Conservation (phyloP, 148 eudicot species). For the Polygonum aviculare region DNA sequence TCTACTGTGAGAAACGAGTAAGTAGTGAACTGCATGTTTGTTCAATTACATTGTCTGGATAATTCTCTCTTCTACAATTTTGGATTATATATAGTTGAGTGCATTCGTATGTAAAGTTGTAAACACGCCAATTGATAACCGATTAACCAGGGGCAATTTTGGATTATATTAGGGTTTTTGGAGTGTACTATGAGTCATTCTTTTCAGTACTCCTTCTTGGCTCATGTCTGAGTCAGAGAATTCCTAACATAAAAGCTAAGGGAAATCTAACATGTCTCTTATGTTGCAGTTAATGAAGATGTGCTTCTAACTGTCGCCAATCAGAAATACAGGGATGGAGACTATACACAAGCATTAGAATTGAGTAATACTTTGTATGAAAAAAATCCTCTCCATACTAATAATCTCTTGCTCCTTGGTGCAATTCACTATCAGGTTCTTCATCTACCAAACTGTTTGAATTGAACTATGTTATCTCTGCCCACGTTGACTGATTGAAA, state of each 20-base stretch:
- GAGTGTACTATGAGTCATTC: neutral
- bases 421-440: slow-evolving; percentile 87
- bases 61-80: neutral
- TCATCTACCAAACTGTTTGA: neutral
- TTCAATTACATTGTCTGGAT: neutral
- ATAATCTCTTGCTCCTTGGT: slow-evolving; percentile 81
- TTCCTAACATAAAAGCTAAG: neutral
- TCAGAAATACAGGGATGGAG: slow-evolving; percentile 85
- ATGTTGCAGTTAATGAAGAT: slow-evolving; percentile 61
- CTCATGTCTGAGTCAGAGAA: neutral
- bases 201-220: neutral
- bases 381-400: slow-evolving; percentile 75
- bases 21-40: neutral
- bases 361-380: slow-evolving; percentile 70
- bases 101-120: neutral
- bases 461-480: neutral
- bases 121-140: neutral
- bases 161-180: no score
- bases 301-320: slow-evolving; percentile 63
- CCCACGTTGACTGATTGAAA: neutral
- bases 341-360: slow-evolving; percentile 77
- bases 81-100: neutral
- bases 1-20: neutral
- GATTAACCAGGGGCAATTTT: neutral
- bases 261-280: neutral